Base-by-base conservation (phyloP, 768 basidiomycete genomes). In the Artomyces pyxidatus region DNA sequence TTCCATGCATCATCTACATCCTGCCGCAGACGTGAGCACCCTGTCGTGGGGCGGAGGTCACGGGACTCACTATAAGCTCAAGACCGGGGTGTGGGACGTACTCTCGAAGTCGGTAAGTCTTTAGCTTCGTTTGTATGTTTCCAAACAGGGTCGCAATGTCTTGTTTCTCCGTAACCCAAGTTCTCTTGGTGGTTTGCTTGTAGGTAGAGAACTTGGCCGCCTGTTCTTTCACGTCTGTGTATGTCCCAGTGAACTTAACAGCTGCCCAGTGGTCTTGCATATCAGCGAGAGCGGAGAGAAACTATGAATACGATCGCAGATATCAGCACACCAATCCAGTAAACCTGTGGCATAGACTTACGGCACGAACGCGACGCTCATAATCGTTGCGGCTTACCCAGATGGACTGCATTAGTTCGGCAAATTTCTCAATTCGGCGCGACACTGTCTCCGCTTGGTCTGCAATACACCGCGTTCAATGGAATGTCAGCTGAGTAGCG, bases 401-500 rank as follows among this genome's bases (percentile, higher is more conserved):
- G 9, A 93, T 83, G 3, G 87, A 89, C 59, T 88, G 89, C 86
- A 96, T 91, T 46, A 95, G 77, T 56, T 96, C 91, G 0, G 91
- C 92, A 60, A 98, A 98, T 62, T 95, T 95, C 64, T 91, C 91
- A 0, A 98, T 89, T 9, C 95, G 77, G 44, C 94, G 80, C 1
- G 92, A 87, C 17, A 92, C 92, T 0, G 92, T 96, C 65, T 97
- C 91, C 4, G 89, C 86, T 65, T 96, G 94, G 59, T 98, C 95
- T 96, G 21, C 37, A 16, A 42, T 37, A 39, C 39, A 29, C n/a
- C n/a, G n/a, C n/a, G n/a, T n/a, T n/a, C n/a, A n/a, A n/a, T n/a
- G n/a, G 19, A 9, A 29, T 22, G 21, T 17, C 8, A 29, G 51
- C 21, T 7, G 23, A 23, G 37, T 17, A 41, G 39, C 23, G 16